phyloP scores from a whole-genome alignment of 768 basidiomycete genomes.

The Boletus barrowsii region DNA sequence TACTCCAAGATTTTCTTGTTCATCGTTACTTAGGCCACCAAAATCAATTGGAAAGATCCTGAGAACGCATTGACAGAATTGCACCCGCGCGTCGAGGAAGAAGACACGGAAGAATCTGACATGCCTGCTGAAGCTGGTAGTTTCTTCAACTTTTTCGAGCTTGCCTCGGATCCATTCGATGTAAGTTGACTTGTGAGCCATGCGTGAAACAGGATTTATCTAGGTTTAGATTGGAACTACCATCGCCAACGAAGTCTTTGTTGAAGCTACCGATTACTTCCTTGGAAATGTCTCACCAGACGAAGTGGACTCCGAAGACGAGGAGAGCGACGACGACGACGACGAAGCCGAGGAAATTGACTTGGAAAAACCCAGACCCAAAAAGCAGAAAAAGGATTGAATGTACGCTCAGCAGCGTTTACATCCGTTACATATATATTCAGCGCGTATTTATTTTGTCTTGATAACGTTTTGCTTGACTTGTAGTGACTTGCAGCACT shows the following conservation, averaged over 20 bases:
- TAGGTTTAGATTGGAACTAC: slow-evolving; percentile 58
- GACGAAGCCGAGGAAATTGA: slow-evolving; percentile 86
- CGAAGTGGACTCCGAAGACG: slow-evolving; percentile 63
- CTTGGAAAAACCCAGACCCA: slow-evolving; percentile 76
- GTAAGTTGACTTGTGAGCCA: slow-evolving; percentile 39
- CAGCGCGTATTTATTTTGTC: slow-evolving; percentile 26
- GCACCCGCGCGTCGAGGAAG: slow-evolving; percentile 64
- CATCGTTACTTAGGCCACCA: slow-evolving; percentile 43
- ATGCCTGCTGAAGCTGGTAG: slow-evolving; percentile 66
- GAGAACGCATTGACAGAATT: slow-evolving; percentile 74
- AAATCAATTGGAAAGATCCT: slow-evolving; percentile 81
- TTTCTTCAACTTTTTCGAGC: slow-evolving; percentile 88
- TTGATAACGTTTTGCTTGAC: slow-evolving; percentile 6
- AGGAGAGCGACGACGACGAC: slow-evolving; percentile 67
- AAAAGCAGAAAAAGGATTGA: slow-evolving; percentile 58
- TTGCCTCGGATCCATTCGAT: slow-evolving; percentile 60
- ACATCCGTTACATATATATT: slow-evolving; percentile 13
- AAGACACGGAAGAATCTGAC: slow-evolving; percentile 55
- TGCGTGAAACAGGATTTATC: slow-evolving; percentile 6
- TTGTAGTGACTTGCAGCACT: slow-evolving; percentile 1
- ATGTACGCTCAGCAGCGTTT: slow-evolving; percentile 12
- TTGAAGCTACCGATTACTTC: slow-evolving; percentile 81
- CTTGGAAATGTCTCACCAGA: slow-evolving; percentile 60
- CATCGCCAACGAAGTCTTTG: slow-evolving; percentile 77
- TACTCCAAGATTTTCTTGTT: neutral